phyloP scores from a whole-genome alignment of 2,329 filamentous ascomycete genomes.

The Madurella mycetomatis region DNA sequence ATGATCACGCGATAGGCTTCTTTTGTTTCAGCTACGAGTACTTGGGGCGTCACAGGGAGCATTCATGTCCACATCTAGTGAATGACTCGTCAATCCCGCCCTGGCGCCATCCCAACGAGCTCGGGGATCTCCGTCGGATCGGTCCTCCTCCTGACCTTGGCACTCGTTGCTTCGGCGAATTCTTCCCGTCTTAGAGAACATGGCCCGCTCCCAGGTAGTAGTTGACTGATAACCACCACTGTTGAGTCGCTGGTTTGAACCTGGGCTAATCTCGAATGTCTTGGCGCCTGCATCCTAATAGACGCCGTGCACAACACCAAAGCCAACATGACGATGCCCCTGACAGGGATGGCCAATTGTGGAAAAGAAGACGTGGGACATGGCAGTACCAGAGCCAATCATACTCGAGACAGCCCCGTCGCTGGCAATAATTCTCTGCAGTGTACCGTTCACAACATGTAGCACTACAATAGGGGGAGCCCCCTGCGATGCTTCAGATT shows the following conservation, averaged over 20 bases:
- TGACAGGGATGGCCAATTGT: not conserved
- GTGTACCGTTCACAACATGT: slow-evolving; percentile 12
- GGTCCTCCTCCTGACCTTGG: not conserved
- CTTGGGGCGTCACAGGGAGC: slow-evolving; percentile 9
- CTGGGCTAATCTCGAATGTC: not conserved
- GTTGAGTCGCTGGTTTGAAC: not conserved
- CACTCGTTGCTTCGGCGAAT: not conserved
- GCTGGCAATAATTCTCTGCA: slow-evolving; percentile 4
- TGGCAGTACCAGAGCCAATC: slow-evolving; percentile 10
- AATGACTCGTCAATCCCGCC: slow-evolving; percentile 1
- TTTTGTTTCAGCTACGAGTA: slow-evolving; percentile 2
- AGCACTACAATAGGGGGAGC: slow-evolving; percentile 6
- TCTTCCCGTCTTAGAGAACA: too few species aligned
- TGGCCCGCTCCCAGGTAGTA: too few species aligned
- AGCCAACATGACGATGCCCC: too few species aligned
- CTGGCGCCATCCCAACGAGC: not conserved
- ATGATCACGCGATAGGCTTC: slow-evolving; percentile 9
- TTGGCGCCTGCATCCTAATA: not conserved
- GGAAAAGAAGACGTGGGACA: not conserved
- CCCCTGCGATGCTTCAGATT: not conserved
- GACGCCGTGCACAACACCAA: not conserved
- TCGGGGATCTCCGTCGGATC: slow-evolving; percentile 1
- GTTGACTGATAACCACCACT: too few species aligned
- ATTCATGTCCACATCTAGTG: not conserved
- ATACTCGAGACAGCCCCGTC: not conserved